Percentiles rank a stretch among this genome's conserved stretches.
phyloP scores from a whole-genome alignment of 2,329 filamentous ascomycete genomes.

The Aspergillus pseudoviridinutans region DNA sequence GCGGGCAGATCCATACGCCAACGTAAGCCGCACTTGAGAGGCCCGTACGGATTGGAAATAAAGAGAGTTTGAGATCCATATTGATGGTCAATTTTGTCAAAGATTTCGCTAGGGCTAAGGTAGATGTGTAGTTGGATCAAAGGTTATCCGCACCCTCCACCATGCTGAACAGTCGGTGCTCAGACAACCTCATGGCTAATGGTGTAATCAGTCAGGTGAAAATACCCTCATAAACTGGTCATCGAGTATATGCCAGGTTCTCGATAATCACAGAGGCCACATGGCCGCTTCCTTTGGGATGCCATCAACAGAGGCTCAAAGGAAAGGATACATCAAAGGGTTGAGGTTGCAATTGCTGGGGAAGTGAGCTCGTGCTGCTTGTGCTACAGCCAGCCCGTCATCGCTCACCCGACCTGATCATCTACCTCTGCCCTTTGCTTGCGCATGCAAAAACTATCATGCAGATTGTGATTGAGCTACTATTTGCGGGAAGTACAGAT shows the following conservation, averaged over 20 bases:
- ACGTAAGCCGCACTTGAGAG: not conserved
- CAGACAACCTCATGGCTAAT: not conserved
- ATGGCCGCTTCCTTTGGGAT: not conserved
- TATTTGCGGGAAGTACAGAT: not conserved
- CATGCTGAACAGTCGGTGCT: not conserved
- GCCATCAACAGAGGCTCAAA: not conserved
- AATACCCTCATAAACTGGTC: not conserved
- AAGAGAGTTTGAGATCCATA: not conserved
- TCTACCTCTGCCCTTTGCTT: constrained; percentile 6
- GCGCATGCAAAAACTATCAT: not conserved
- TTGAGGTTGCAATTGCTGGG: not conserved
- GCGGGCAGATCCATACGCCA: not conserved
- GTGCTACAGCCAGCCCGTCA: not conserved
- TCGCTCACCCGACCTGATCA: constrained; percentile 17
- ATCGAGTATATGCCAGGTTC: not conserved
- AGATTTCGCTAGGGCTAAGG: not conserved
- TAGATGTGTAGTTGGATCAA: not conserved
- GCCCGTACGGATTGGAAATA: not conserved
- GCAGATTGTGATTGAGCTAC: not conserved
- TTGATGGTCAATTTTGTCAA: not conserved
- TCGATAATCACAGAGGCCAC: not conserved
- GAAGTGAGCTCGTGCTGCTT: not conserved
- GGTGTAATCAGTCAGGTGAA: not conserved
- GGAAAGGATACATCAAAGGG: not conserved
- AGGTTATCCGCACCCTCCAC: not conserved